Evolutionary conservation across 768 basidiomycete species (phyloP).

Genomic region (Crepidotus variabilis): DNA sequence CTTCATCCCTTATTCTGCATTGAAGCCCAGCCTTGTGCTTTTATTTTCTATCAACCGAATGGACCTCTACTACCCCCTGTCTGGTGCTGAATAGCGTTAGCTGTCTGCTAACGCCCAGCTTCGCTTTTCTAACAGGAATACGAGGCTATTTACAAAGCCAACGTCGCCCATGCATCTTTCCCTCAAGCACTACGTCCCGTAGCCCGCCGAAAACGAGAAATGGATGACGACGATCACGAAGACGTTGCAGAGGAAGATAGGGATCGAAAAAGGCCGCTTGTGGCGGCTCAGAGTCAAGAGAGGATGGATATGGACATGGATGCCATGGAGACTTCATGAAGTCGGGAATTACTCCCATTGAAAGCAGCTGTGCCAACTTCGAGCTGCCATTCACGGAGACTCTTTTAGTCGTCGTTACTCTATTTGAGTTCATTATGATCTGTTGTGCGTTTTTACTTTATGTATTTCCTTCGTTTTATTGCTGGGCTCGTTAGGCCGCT

Average conservation of each 20-base stretch:
- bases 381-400: too few species aligned
- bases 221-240: neutral
- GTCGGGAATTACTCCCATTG: too few species aligned
- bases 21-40: neutral
- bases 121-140: conserved; percentile 60
- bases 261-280: neutral
- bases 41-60: neutral
- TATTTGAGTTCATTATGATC: too few species aligned
- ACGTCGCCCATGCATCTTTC: conserved; percentile 60
- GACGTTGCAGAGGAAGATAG: conserved; percentile 5
- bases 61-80: neutral
- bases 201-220: conserved; percentile 22
- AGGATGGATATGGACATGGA: conserved; percentile 9
- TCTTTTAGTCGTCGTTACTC: too few species aligned
- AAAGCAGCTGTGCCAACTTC: too few species aligned
- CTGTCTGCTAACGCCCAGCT: neutral
- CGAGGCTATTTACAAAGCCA: conserved; percentile 87
- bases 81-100: neutral
- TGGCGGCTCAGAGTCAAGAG: neutral
- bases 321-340: conserved; percentile 8
- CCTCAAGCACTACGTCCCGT: conserved; percentile 43
- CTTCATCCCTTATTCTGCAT: too few species aligned
- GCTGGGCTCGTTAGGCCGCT: too few species aligned
- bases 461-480: too few species aligned
- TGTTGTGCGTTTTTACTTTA: too few species aligned